Percentiles rank a stretch among this genome's conserved stretches.
phyloP scores from a whole-genome alignment of 2,329 filamentous ascomycete species.

The Alternaria brassicicola region DNA sequence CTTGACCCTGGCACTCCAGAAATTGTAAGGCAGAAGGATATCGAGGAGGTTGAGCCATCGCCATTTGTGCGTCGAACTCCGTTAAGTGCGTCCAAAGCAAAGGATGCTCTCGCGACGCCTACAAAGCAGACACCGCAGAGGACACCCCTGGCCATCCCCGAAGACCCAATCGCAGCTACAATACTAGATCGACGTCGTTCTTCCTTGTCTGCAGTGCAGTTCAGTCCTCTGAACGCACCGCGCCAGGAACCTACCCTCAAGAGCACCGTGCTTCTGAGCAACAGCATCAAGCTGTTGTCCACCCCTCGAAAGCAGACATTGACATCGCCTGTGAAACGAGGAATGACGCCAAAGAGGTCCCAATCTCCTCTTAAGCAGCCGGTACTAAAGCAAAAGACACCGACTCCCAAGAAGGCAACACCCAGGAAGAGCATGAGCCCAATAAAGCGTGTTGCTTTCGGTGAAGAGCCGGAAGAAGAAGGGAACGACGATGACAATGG shows the following conservation, averaged over 20 bases:
- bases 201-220: constrained; percentile 43
- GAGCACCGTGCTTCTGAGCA: constrained; percentile 45
- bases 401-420: constrained; percentile 43
- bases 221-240: constrained; percentile 41
- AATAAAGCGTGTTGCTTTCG: constrained; percentile 44
- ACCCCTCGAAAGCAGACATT: constrained; percentile 56
- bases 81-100: constrained; percentile 25
- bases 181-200: constrained; percentile 45
- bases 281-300: constrained; percentile 56
- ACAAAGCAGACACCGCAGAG: constrained; percentile 20
- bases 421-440: constrained; percentile 42
- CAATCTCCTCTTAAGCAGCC: constrained; percentile 47
- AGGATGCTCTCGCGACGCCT: constrained; percentile 30
- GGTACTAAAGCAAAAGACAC: constrained; percentile 51
- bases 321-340: constrained; percentile 51
- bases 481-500: constrained; percentile 37
- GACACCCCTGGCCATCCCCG: constrained; percentile 29
- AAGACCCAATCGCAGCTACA: constrained; percentile 43
- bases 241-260: constrained; percentile 40
- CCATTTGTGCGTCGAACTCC: constrained; percentile 41
- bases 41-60: constrained; percentile 44
- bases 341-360: constrained; percentile 45
- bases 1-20: constrained; percentile 40
- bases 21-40: constrained; percentile 32
- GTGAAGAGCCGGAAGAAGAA: constrained; percentile 26